These are phyloP conservation scores for Cladochytrium replicatum DNA, from an alignment of 192 early-diverging fungal genomes.

Conservation along the genomic window DNA sequence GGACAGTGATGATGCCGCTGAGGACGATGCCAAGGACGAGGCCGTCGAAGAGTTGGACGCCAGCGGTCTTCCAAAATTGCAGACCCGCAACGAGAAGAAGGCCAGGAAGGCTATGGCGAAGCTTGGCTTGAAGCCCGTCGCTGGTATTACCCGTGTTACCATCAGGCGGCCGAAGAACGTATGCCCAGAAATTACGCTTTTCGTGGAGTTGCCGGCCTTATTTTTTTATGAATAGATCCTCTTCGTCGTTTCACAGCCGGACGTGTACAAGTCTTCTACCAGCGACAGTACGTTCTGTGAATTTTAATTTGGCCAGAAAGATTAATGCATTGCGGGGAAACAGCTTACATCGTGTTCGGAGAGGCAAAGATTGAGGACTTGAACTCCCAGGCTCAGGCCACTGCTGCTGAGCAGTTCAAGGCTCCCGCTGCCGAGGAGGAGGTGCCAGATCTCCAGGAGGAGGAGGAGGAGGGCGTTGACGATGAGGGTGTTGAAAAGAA, in stretches of 20 bases:
- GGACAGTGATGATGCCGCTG: conserved; percentile 10
- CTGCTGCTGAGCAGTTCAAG: conserved; percentile 56
- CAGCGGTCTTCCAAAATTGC: too few species aligned
- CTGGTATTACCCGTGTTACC: conserved; percentile 81
- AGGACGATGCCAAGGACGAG: conserved; percentile 16
- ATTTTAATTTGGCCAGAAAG: too few species aligned
- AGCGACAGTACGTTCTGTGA: conserved; percentile 58
- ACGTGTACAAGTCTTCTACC: conserved; percentile 84
- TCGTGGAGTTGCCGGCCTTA: too few species aligned
- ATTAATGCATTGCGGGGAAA: too few species aligned
- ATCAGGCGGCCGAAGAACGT: conserved; percentile 72
- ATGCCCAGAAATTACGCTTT: too few species aligned
- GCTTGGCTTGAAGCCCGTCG: conserved; percentile 79
- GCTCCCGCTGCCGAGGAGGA: too few species aligned
- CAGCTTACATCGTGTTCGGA: conserved; percentile 89
- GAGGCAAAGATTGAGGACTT: conserved; percentile 84
- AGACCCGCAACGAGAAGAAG: conserved; percentile 87
- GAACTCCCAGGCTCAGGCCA: conserved; percentile 60
- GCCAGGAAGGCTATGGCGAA: conserved; percentile 91
- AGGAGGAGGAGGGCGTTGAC: conserved; percentile 70
- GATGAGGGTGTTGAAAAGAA: conserved; percentile 74
- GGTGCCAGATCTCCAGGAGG: too few species aligned
- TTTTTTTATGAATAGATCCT: conserved; percentile 42
- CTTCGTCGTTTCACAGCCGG: conserved; percentile 80
- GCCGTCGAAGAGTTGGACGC: conserved; percentile 5